Conservation (phyloP, 2,329 filamentous ascomycete species). For the Paecilomyces formosus region DNA sequence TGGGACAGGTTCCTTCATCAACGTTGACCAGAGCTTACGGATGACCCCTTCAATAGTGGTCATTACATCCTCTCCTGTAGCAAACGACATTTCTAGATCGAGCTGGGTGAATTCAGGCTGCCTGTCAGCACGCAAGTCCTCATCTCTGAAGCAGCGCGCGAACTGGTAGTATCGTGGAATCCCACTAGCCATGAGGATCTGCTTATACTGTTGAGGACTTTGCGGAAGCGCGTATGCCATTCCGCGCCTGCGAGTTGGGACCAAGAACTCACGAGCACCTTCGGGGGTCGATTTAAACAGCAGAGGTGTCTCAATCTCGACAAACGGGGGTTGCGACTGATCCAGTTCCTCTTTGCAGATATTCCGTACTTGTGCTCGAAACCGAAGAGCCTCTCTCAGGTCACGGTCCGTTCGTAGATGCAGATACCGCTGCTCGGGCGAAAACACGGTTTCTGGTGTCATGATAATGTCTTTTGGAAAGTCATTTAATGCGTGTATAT, state of each 20-base stretch:
- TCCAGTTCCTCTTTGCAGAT: slow-evolving; percentile 50
- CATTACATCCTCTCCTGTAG: slow-evolving; percentile 65
- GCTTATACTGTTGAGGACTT: slow-evolving; percentile 97
- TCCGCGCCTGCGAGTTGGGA: slow-evolving; percentile 71
- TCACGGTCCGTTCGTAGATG: slow-evolving; percentile 69
- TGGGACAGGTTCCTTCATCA: slow-evolving; percentile 39
- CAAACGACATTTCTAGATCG: slow-evolving; percentile 91
- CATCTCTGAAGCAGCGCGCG: slow-evolving; percentile 89
- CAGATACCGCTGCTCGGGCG: slow-evolving; percentile 68
- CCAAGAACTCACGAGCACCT: slow-evolving; percentile 87
- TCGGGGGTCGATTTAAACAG: slow-evolving; percentile 97
- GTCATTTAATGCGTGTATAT: slow-evolving; percentile 61
- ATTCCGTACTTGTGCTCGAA: slow-evolving; percentile 57
- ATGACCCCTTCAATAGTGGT: slow-evolving; percentile 46
- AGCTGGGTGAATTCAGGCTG: slow-evolving; percentile 97
- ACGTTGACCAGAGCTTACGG: slow-evolving; percentile 45
- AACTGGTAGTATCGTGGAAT: slow-evolving; percentile 82
- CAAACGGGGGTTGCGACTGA: slow-evolving; percentile 48
- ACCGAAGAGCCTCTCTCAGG: slow-evolving; percentile 60
- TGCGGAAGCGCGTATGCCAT: slow-evolving; percentile 87
- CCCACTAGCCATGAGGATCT: slow-evolving; percentile 90
- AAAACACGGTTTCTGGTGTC: slow-evolving; percentile 65
- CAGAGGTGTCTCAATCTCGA: slow-evolving; percentile 83
- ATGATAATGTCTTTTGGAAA: slow-evolving; percentile 73
- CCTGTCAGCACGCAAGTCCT: slow-evolving; percentile 83